Conservation (phyloP, 345 rosid species). For the Excoecaria agallocha region DNA sequence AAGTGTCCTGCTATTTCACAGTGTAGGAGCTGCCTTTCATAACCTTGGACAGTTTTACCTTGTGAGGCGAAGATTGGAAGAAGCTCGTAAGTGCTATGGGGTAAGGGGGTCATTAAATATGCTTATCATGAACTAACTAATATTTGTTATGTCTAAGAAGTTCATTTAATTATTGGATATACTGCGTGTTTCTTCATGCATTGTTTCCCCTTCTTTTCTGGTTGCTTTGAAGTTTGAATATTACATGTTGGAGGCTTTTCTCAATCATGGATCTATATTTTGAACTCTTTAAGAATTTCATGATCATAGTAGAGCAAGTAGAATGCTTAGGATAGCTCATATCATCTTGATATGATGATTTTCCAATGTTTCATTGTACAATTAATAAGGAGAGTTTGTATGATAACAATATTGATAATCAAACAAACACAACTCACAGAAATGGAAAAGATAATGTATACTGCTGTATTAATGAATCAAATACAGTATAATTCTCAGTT, state of each 20-base stretch:
- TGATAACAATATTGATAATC: too few species aligned
- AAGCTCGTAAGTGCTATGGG: constrained; percentile 73
- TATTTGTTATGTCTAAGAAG: not conserved
- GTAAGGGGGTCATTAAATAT: constrained; percentile 29
- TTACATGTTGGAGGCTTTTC: not conserved
- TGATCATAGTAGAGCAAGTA: not conserved
- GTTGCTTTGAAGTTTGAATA: not conserved
- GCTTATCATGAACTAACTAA: not conserved
- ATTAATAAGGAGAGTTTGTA: not conserved
- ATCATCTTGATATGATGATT: not conserved
- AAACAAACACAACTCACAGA: too few species aligned
- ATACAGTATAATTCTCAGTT: too few species aligned
- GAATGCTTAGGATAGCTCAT: not conserved
- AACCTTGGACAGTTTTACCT: constrained; percentile 86
- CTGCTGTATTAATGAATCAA: too few species aligned
- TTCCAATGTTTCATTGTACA: not conserved
- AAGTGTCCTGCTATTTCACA: constrained; percentile 31
- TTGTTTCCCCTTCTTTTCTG: not conserved
- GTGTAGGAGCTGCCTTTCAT: constrained; percentile 83
- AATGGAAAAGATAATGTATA: too few species aligned
- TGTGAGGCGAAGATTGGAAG: constrained; percentile 63
- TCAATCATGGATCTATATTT: not conserved
- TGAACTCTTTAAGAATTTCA: not conserved
- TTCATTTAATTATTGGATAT: not conserved
- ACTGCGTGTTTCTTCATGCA: not conserved